These are phyloP conservation scores for Tetrapisispora taiwanensis DNA, from an alignment of 805 yeast species.

Conservation along the genomic window DNA sequence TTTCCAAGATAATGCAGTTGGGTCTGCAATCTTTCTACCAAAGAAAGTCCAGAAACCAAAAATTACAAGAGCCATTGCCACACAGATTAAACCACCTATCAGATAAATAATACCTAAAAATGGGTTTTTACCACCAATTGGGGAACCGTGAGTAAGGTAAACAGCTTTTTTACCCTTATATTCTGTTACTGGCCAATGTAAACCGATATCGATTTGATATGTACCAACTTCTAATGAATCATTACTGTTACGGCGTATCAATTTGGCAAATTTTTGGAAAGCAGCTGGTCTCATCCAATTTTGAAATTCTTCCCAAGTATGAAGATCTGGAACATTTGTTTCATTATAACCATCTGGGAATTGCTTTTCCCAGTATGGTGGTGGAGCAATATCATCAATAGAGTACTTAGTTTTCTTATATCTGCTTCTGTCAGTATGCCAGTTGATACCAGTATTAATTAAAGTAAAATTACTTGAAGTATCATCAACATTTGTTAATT, in stretches of 20 bases:
- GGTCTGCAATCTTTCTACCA: constrained; percentile 67
- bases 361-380: constrained; percentile 76
- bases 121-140: constrained; percentile 65
- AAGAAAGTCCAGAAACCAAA: constrained; percentile 45
- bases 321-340: constrained; percentile 65
- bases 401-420: constrained; percentile 66
- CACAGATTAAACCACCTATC: constrained; percentile 63
- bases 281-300: constrained; percentile 96
- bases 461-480: constrained; percentile 31
- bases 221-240: constrained; percentile 46
- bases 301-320: constrained; percentile 74
- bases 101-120: constrained; percentile 69
- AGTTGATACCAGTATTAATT: constrained; percentile 58
- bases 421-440: constrained; percentile 68
- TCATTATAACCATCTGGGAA: constrained; percentile 87
- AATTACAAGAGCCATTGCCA: constrained; percentile 44
- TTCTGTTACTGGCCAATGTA: constrained; percentile 69
- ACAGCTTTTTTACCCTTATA: constrained; percentile 60
- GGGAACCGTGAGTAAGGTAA: constrained; percentile 59
- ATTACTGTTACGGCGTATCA: constrained; percentile 53
- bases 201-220: constrained; percentile 55
- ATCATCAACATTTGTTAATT: constrained; percentile 23
- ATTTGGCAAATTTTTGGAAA: constrained; percentile 53
- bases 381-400: constrained; percentile 72
- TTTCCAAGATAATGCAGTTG: constrained; percentile 66